phyloP scores from a whole-genome alignment of 2,329 filamentous ascomycete species.

The Orbilia oligospora region DNA sequence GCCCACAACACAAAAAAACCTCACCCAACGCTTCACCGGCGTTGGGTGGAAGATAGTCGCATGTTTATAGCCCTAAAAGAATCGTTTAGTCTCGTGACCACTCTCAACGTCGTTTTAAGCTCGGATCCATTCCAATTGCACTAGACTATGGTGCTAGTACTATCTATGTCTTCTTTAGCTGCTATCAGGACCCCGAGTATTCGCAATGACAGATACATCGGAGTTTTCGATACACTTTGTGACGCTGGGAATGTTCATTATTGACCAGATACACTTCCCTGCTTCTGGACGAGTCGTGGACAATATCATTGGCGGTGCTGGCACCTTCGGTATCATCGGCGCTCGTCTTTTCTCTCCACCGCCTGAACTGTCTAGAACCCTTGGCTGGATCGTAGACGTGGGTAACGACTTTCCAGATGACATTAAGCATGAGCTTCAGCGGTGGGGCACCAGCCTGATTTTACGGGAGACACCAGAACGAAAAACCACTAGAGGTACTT shows the following conservation, averaged over 20 bases:
- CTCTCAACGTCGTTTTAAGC: neutral
- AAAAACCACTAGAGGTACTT: conserved; percentile 81
- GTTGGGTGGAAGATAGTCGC: neutral
- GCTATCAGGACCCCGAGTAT: neutral
- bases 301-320: conserved; percentile 88
- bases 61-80: neutral
- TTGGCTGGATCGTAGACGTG: conserved; percentile 92
- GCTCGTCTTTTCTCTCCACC: conserved; percentile 87
- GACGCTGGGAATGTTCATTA: conserved; percentile 81
- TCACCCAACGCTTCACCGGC: neutral
- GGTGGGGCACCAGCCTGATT: conserved; percentile 82
- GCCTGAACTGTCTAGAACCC: conserved; percentile 73
- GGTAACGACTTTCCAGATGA: conserved; percentile 86
- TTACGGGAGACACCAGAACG: conserved; percentile 77
- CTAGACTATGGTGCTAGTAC: too few relatives aligned
- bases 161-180: neutral
- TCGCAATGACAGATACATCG: conserved; percentile 14
- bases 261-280: conserved; percentile 92
- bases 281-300: conserved; percentile 74
- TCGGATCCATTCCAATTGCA: neutral
- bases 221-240: conserved; percentile 73
- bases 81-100: conserved; percentile 16
- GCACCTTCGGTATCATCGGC: conserved; percentile 83
- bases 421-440: conserved; percentile 75
- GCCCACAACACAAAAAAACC: conserved; percentile 45